These are phyloP conservation scores for Phytophthora uliginosa DNA, from an alignment of 352 stramenopile genomes.

Conservation along the genomic window DNA sequence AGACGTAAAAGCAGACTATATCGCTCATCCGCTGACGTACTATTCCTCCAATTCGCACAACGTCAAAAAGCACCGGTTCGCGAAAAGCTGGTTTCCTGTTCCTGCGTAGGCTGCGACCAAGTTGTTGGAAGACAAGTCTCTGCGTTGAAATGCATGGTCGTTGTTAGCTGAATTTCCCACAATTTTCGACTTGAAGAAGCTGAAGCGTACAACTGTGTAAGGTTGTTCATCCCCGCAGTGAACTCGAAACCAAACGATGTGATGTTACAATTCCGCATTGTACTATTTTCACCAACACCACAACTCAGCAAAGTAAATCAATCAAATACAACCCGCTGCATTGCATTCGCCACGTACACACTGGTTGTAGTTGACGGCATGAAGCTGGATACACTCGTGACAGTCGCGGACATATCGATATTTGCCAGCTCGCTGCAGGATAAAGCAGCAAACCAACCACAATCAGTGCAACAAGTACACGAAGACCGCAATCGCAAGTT, in stretches of 20 bases:
- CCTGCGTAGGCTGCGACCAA: constrained; percentile 43
- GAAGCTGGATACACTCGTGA: constrained; percentile 22
- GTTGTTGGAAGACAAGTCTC: constrained; percentile 55
- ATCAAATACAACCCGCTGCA: background rate
- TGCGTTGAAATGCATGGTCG: constrained; percentile 12
- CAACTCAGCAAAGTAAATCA: background rate
- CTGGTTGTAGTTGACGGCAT: constrained; percentile 30
- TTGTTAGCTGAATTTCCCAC: background rate
- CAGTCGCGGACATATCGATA: constrained; percentile 38
- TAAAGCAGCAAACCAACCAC: background rate
- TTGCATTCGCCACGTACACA: constrained; percentile 25
- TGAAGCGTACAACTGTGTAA: constrained; percentile 40
- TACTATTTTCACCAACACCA: constrained; percentile 22
- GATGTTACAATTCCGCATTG: constrained; percentile 54
- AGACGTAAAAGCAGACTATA: background rate
- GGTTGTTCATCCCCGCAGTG: constrained; percentile 23
- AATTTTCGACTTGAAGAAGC: background rate
- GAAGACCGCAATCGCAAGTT: background rate
- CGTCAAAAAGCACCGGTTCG: constrained; percentile 21
- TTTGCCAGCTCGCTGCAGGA: constrained; percentile 27
- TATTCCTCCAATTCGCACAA: constrained; percentile 41
- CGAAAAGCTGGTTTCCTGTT: constrained; percentile 24
- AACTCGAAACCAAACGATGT: constrained; percentile 49
- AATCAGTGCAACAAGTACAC: background rate
- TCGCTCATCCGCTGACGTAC: constrained; percentile 19